A percentile compares a stretch with the other conserved stretches of the same genome.
Evolutionary conservation across 139 green algal genomes (phyloP).

Genomic region (Coelastrella sp.): DNA sequence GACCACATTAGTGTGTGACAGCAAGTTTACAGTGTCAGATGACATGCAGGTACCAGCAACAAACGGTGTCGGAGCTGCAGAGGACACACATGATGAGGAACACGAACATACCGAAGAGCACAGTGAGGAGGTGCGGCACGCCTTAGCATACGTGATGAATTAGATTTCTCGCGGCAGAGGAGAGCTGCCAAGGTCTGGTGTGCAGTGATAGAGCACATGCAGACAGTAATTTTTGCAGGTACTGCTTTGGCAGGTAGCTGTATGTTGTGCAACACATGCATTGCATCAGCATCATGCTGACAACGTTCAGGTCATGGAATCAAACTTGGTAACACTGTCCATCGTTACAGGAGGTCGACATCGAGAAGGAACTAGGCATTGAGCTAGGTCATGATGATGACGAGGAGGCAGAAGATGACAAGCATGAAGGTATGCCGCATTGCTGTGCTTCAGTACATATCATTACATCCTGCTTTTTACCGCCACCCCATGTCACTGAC

Average conservation of each 20-base stretch:
- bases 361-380: constrained; percentile 60
- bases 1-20: neutral
- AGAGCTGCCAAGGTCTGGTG: too few relatives aligned
- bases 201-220: neutral
- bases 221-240: neutral
- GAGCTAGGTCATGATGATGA: constrained; percentile 59
- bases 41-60: neutral
- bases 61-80: constrained; percentile 33
- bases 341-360: constrained; percentile 52
- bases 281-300: too few relatives aligned
- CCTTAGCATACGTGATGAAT: neutral
- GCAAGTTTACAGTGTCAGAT: neutral
- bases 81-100: constrained; percentile 54
- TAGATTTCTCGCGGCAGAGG: too few relatives aligned
- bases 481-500: neutral
- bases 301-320: too few relatives aligned
- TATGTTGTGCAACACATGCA: too few relatives aligned
- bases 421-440: constrained; percentile 27
- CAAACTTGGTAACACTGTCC: neutral
- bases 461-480: neutral
- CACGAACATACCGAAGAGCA: constrained; percentile 52
- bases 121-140: constrained; percentile 51
- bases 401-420: constrained; percentile 49
- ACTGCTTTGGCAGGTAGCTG: too few relatives aligned
- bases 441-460: neutral